Evolutionary conservation across 148 eudicot species (phyloP), one percentile per base, ranked within the genome.

Genomic region (Vaccinium vitisidaea): DNA sequence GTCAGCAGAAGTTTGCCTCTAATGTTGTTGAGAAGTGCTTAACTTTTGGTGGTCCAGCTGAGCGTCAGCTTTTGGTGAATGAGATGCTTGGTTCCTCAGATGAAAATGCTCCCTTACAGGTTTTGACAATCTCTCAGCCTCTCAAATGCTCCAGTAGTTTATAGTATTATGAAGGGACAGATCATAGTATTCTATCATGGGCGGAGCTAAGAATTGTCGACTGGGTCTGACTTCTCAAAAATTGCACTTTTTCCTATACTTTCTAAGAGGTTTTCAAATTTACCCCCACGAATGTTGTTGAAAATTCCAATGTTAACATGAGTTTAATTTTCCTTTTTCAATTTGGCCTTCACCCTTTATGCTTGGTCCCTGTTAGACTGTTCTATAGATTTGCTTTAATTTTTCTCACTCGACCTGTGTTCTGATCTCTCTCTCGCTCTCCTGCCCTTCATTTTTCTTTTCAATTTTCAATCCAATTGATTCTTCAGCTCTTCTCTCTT

Each of bases 11-110:
- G 77, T 93, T 89, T 85, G 95, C 95, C 84, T 93, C 95, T 75
- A 93, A 93, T 83, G 95, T 93, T 25, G 87, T 93, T 49, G 95
- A 93, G 84, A 93, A 92, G 87, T 93, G 93, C 84, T 89, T 93
- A 84, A 84, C 87, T 82, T 93, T 84, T 74, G 93, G 94, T 15
- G 85, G 88, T 78, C 91, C 90, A 9, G 90, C 91, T 59, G 96
- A 93, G 84, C 93, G 93, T 52, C 91, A 91, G 82, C 87, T 91
- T 75, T 52, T 93, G 82, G 91, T 92, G 58, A 84, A 86, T 75
- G 96, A 93, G 87, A 92, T 93, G 90, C 94, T 92, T 39, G 96
- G 94, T 70, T 86, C 90, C 75, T 90, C 91, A 4, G 90, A 91
- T 30, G 92, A 90, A 88, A 93, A 91, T 63, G 95, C 90, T 63